These are phyloP conservation scores for Mortierella sp. DNA, from an alignment of 371 early-diverging fungal species.

Conservation along the genomic window DNA sequence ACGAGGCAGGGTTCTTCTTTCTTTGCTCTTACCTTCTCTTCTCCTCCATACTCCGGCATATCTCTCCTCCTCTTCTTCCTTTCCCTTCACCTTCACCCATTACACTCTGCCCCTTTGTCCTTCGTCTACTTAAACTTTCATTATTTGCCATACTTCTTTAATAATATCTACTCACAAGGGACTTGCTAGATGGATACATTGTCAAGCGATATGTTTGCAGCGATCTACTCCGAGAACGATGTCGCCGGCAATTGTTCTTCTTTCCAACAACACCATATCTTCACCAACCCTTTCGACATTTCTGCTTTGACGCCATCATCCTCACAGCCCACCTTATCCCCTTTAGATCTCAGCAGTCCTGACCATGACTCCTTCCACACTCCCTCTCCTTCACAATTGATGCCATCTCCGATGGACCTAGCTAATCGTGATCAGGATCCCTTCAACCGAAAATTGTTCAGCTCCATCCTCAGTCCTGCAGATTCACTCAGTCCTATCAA, in stretches of 20 bases:
- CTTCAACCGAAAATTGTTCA: slow-evolving; percentile 26
- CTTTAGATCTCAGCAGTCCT: slow-evolving; percentile 6
- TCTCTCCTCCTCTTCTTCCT: neutral
- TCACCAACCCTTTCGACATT: slow-evolving; percentile 7
- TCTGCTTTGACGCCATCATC: slow-evolving; percentile 16
- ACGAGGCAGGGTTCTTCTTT: neutral
- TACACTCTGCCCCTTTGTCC: neutral
- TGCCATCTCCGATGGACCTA: slow-evolving; percentile 25
- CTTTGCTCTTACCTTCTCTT: neutral
- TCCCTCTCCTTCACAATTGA: slow-evolving; percentile 13
- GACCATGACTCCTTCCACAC: slow-evolving; percentile 26
- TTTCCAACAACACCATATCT: slow-evolving; percentile 3
- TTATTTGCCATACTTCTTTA: neutral
- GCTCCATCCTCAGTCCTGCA: slow-evolving; percentile 17
- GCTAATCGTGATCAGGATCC: slow-evolving; percentile 14
- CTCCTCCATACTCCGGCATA: neutral
- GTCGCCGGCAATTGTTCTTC: neutral
- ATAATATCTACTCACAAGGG: neutral
- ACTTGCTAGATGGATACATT: slow-evolving; percentile 7
- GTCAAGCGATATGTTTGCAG: slow-evolving; percentile 21
- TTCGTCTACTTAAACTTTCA: neutral
- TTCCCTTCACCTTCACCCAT: neutral
- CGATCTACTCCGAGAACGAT: slow-evolving; percentile 20
- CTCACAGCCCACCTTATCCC: slow-evolving; percentile 9
- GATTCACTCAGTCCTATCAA: slow-evolving; percentile 7